These are phyloP conservation scores for Sicyos edulis DNA, from an alignment of 306 rosid species.

Conservation along the genomic window DNA sequence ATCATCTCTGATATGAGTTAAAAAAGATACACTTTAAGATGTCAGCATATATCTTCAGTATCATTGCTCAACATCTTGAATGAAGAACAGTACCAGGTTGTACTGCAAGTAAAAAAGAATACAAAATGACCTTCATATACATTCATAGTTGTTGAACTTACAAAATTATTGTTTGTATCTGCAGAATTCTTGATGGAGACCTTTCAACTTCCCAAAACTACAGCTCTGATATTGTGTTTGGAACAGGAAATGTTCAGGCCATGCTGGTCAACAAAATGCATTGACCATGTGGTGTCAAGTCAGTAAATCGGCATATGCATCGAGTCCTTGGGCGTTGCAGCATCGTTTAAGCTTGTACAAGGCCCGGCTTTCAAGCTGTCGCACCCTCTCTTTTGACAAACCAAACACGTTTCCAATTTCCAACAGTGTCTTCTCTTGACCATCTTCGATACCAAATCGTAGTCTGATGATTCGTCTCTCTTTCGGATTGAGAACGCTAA, in stretches of 20 bases:
- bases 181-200: not conserved
- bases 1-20: not conserved
- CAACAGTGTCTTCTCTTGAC: conserved; percentile 44
- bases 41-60: conserved; percentile 16
- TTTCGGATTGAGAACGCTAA: conserved; percentile 46
- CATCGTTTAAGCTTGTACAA: conserved; percentile 61
- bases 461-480: conserved; percentile 67
- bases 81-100: conserved; percentile 11
- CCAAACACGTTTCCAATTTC: conserved; percentile 62
- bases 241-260: conserved; percentile 9
- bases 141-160: conserved; percentile 5
- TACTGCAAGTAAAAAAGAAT: not conserved
- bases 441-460: conserved; percentile 74
- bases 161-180: not conserved
- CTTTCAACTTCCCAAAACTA: conserved; percentile 10
- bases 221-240: conserved; percentile 1
- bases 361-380: conserved; percentile 55
- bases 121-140: conserved; percentile 11
- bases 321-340: conserved; percentile 56
- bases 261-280: conserved; percentile 18
- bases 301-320: conserved; percentile 55
- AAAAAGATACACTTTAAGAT: conserved; percentile 2
- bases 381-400: conserved; percentile 67
- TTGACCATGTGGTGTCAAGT: conserved; percentile 30
- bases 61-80: conserved; percentile 16